A percentile compares a stretch with the other conserved stretches of the same genome.
Evolutionary conservation across 176 grass and related monocot species (phyloP).

Genomic region (Dactylis glomerata): DNA sequence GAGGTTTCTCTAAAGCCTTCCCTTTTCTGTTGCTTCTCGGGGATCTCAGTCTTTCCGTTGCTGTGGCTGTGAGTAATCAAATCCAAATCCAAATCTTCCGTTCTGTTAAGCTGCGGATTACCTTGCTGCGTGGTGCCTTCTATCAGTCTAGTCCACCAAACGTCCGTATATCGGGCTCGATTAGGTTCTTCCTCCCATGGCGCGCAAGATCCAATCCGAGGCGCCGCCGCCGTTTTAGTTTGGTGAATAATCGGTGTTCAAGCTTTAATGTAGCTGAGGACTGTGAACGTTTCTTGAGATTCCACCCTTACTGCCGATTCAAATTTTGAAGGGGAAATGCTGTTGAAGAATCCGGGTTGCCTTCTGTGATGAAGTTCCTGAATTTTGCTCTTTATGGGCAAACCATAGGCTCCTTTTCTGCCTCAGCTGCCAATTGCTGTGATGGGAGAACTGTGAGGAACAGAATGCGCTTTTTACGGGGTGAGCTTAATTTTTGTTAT

Average conservation of each 20-base stretch:
- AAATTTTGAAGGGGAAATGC: neutral
- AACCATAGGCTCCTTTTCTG: neutral
- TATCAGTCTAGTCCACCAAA: neutral
- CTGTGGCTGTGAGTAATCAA: neutral
- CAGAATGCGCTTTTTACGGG: neutral
- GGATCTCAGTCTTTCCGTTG: neutral
- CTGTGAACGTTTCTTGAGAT: neutral
- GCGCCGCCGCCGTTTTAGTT: neutral
- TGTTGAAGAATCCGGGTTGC: neutral
- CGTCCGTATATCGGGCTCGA: neutral
- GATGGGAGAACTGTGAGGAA: neutral
- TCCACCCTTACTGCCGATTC: neutral
- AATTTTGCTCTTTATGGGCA: neutral
- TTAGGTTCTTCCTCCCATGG: neutral
- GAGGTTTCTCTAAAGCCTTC: neutral
- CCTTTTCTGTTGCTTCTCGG: neutral
- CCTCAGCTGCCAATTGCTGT: neutral
- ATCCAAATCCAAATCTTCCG: conserved; percentile 3
- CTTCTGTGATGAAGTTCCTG: neutral
- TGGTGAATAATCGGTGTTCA: neutral
- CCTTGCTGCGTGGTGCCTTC: neutral
- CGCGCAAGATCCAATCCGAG: conserved; percentile 6
- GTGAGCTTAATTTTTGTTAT: neutral
- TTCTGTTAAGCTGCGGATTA: neutral
- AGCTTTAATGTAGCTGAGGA: neutral